Percentiles rank a stretch among this genome's conserved stretches.
These are phyloP conservation scores for Sodiomyces alkalinus DNA, from an alignment of 2,329 filamentous ascomycete species.

Conservation along the genomic window DNA sequence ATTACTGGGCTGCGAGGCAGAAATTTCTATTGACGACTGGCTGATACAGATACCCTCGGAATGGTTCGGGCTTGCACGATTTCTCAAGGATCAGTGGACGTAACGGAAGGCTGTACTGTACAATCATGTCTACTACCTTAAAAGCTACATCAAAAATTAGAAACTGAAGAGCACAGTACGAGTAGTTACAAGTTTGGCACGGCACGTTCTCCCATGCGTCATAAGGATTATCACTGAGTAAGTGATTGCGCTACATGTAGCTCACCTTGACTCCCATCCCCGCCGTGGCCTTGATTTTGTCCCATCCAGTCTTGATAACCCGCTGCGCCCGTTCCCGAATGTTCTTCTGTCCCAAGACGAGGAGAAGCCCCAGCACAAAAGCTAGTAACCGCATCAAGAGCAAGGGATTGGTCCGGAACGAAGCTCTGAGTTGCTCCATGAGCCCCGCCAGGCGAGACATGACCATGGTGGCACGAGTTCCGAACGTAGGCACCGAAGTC, in stretches of 20 bases:
- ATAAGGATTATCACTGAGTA: too few species aligned
- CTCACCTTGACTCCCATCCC: conserved; percentile 97
- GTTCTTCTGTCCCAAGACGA: conserved; percentile 61
- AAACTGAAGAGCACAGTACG: too few species aligned
- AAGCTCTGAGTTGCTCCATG: conserved; percentile 33
- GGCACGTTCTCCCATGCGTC: too few species aligned
- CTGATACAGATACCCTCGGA: too few species aligned
- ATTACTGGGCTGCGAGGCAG: too few species aligned
- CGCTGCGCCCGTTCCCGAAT: conserved; percentile 60
- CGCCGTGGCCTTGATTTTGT: conserved; percentile 68
- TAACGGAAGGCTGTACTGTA: too few species aligned
- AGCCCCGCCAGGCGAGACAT: conserved; percentile 34
- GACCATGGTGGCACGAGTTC: conserved; percentile 34
- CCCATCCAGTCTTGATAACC: conserved; percentile 56
- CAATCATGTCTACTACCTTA: too few species aligned
- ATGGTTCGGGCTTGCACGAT: too few species aligned
- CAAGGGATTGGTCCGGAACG: conserved; percentile 40
- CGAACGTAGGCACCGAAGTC: conserved; percentile 20
- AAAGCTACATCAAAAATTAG: too few species aligned
- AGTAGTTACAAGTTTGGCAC: too few species aligned
- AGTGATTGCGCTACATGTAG: conserved; percentile 76
- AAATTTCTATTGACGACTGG: too few species aligned
- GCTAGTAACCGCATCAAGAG: conserved; percentile 49
- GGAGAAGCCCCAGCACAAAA: conserved; percentile 64
- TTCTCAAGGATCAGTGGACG: too few species aligned